Evolutionary conservation across 768 basidiomycete genomes (phyloP).

Genomic region (Auricularia sp.): DNA sequence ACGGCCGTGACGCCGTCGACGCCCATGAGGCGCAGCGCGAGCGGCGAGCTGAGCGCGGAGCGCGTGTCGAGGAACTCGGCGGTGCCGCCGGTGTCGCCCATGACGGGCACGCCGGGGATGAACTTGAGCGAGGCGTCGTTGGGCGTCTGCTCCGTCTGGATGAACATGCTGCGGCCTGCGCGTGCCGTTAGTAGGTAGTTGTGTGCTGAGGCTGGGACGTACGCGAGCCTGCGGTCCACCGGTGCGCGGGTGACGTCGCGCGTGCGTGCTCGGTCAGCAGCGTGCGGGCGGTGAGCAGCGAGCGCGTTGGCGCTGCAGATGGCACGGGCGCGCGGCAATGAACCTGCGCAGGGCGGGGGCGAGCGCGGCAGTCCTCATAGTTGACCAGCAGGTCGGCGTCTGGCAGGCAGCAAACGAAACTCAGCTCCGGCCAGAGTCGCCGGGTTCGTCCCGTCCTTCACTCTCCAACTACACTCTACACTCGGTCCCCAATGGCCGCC

Average conservation of each 20-base stretch:
- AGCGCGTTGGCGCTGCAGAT: no score
- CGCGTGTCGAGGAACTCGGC: constrained; percentile 92
- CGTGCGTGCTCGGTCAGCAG: no score
- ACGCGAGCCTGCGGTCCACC: not conserved
- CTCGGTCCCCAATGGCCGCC: not conserved
- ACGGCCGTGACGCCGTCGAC: constrained; percentile 82
- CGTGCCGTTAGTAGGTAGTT: not conserved
- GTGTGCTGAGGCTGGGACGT: not conserved
- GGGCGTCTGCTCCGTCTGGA: constrained; percentile 95
- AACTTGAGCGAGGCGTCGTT: constrained; percentile 98
- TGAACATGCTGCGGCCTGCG: constrained; percentile 86
- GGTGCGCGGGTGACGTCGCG: not conserved
- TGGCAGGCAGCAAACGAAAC: not conserved
- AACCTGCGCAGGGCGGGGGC: not conserved
- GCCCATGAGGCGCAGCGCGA: constrained; percentile 92
- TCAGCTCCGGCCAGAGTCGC: not conserved
- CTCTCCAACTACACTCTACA: not conserved
- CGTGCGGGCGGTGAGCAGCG: no score
- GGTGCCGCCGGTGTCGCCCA: constrained; percentile 58
- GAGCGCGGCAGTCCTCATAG: not conserved
- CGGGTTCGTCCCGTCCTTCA: not conserved
- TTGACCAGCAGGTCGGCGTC: no score
- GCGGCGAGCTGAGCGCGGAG: constrained; percentile 77
- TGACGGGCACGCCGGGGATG: constrained; percentile 85
- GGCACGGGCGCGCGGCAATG: not conserved